Base-by-base conservation (phyloP, 345 rosid species). In the Populus alba region DNA sequence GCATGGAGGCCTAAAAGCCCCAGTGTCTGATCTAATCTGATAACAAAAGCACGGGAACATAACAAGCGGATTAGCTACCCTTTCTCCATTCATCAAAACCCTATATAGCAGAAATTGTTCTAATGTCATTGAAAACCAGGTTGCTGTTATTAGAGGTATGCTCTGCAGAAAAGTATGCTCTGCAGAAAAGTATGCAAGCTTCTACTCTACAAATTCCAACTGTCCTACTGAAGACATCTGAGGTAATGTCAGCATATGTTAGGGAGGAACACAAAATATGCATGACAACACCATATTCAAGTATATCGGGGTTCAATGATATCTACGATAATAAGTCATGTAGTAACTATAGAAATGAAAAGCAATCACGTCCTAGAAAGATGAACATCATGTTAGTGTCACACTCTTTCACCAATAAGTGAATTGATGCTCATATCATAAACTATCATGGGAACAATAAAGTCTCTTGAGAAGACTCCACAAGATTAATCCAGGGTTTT, bases 341-440 rank as follows among this genome's bases (percentile, higher is more conserved):
- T 41, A 39, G 41, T 39, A 51, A 33, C 43, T 31, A 47, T 17
- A 71, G 25, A 47, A 71, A 10, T 23, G 51, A 25, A 25, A 68
- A 68, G 1, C 23, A 8, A 70, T 41, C 51, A 69, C 1, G 16
- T 47, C 18, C 17, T 47, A 13, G 53, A 5, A 47, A 47, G 53
- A 47, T 47, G 18, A 4, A 5, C 29, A 59, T 25, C 59, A 61
- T 45, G 45, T 29, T 25, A 41, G n/a, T 33, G 13, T 22, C 67
- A 17, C 17, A 23, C 41, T 74, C 66, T 25, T 41, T 63, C 17
- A 25, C 53, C 72, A 35, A 37, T 38, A 51, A 53, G 27, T 37
- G 23, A 70, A 70, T 18, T 37, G 59, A 49, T 55, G 18, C 35
- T 47, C 67, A 7, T 68, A 68, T 76, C 49, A 76, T 75, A 75